Percentiles rank a stretch among this genome's conserved stretches.
phyloP scores from a whole-genome alignment of 148 eudicot genomes.

The Rhododendron kiyosumense region DNA sequence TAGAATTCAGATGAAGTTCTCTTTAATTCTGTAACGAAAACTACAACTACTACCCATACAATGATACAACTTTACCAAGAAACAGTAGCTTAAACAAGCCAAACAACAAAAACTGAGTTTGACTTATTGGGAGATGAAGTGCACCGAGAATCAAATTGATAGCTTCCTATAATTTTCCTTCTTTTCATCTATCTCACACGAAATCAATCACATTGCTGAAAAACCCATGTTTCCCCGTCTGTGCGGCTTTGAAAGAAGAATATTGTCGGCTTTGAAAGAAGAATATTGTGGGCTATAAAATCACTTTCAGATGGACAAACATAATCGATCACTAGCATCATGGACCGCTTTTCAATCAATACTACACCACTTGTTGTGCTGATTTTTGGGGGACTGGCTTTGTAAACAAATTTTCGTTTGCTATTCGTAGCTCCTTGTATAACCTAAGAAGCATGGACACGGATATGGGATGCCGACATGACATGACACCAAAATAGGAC shows the following conservation, averaged over 20 bases:
- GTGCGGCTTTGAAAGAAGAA: not conserved
- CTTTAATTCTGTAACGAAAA: not conserved
- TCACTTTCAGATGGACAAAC: not conserved
- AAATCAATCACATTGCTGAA: not conserved
- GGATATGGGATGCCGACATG: not conserved
- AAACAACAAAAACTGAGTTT: not conserved
- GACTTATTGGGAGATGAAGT: not conserved
- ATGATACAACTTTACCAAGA: not conserved
- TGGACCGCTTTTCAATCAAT: not conserved
- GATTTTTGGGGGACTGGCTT: not conserved
- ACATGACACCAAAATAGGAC: not conserved
- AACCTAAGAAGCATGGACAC: not conserved
- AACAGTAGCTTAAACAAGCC: not conserved
- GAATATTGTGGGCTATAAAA: not conserved
- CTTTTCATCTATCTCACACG: not conserved
- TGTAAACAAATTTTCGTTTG: not conserved
- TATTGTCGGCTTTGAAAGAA: not conserved
- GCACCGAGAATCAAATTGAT: not conserved
- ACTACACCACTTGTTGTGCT: not conserved
- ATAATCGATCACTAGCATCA: not conserved
- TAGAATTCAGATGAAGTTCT: not conserved
- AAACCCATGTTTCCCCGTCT: not conserved
- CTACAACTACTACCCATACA: not conserved
- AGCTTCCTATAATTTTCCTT: not conserved
- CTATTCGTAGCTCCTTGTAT: not conserved